These are phyloP conservation scores for Alternaria tenuissima DNA, from an alignment of 2,329 filamentous ascomycete genomes.

Conservation along the genomic window DNA sequence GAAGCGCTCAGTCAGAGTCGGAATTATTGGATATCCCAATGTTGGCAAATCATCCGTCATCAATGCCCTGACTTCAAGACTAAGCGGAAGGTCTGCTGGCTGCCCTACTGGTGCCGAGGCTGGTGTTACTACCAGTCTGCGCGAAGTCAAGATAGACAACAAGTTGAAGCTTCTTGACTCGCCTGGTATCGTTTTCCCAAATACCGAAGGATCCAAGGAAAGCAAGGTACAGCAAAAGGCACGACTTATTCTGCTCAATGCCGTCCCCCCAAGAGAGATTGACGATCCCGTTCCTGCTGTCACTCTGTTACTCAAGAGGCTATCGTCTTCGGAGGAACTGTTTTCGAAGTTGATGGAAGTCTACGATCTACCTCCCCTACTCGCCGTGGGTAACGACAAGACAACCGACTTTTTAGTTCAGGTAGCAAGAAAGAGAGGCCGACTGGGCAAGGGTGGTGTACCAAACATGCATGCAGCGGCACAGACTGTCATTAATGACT, in stretches of 20 bases:
- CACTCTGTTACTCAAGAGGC: slow-evolving; percentile 79
- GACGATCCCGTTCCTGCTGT: slow-evolving; percentile 91
- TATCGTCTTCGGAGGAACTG: slow-evolving; percentile 76
- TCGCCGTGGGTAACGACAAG: slow-evolving; percentile 72
- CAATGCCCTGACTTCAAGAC: slow-evolving; percentile 83
- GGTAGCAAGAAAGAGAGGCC: slow-evolving; percentile 89
- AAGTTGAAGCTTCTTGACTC: slow-evolving; percentile 94
- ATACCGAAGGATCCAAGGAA: slow-evolving; percentile 58
- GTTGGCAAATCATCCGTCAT: slow-evolving; percentile 97
- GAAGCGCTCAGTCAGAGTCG: slow-evolving; percentile 88
- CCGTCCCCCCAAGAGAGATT: slow-evolving; percentile 92
- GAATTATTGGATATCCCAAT: slow-evolving; percentile 94
- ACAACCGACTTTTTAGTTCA: slow-evolving; percentile 94
- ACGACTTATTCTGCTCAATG: slow-evolving; percentile 86
- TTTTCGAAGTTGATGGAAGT: slow-evolving; percentile 81
- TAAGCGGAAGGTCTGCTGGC: slow-evolving; percentile 73
- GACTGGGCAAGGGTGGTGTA: slow-evolving; percentile 86
- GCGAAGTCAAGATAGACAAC: slow-evolving; percentile 92
- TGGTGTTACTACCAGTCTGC: slow-evolving; percentile 87
- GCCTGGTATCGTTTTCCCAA: slow-evolving; percentile 92
- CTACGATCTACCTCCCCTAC: slow-evolving; percentile 84
- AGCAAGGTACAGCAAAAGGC: slow-evolving; percentile 76
- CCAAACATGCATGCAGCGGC: slow-evolving; percentile 89
- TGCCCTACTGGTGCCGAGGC: slow-evolving; percentile 92
- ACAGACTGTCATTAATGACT: slow-evolving; percentile 94